Conservation (phyloP, 1,139 yeast genomes). For the Meyerozyma athensensis region DNA sequence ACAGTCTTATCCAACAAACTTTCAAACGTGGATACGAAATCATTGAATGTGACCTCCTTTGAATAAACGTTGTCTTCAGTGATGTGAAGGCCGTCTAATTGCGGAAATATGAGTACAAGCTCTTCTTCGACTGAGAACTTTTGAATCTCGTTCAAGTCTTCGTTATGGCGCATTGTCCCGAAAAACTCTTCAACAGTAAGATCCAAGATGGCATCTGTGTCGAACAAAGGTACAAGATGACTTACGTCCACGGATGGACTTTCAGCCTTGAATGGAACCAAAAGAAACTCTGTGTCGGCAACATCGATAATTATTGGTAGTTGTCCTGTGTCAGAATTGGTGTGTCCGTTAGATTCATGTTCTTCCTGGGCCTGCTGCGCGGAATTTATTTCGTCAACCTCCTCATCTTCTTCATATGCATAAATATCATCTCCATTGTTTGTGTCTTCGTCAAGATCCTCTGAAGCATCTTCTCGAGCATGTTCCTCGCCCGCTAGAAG, state of each 20-base stretch:
- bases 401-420: slow-evolving; percentile 3
- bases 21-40: slow-evolving; percentile 28
- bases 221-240: slow-evolving; percentile 22
- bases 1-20: slow-evolving; percentile 21
- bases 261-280: slow-evolving; percentile 18
- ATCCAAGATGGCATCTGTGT: slow-evolving; percentile 15
- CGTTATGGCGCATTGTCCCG: slow-evolving; percentile 22
- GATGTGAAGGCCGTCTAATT: slow-evolving; percentile 26
- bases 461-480: neutral
- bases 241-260: slow-evolving; percentile 10
- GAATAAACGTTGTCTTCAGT: slow-evolving; percentile 39
- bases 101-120: slow-evolving; percentile 27
- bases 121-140: slow-evolving; percentile 26
- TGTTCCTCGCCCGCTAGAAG: neutral
- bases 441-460: too few relatives aligned
- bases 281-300: slow-evolving; percentile 21
- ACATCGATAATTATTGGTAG: slow-evolving; percentile 19
- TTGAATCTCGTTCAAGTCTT: slow-evolving; percentile 23
- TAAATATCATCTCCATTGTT: too few relatives aligned
- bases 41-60: slow-evolving; percentile 25
- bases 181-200: slow-evolving; percentile 24
- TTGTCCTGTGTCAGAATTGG: neutral
- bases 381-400: slow-evolving; percentile 5
- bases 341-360: slow-evolving; percentile 15
- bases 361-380: too few relatives aligned